Evolutionary conservation across 2,329 filamentous ascomycete species (phyloP), one percentile per base, ranked within the genome.

Genomic region (Cercospora beticola): DNA sequence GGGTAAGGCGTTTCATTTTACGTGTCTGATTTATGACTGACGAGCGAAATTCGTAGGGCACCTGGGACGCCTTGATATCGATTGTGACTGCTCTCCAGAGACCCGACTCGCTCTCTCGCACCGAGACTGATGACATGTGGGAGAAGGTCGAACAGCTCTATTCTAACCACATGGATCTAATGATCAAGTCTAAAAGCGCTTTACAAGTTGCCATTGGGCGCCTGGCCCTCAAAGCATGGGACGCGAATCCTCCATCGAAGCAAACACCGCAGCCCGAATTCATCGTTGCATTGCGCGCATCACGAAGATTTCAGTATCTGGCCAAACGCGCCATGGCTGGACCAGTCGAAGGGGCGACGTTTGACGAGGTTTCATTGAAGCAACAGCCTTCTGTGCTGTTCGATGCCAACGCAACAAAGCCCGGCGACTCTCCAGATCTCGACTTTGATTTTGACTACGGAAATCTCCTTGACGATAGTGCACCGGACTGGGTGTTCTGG

Each of bases 201-300:
- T 74, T 85, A 5, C 79, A 82, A 33, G 72, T 81, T 10, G 83
- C 83, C 0, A 74, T 84, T 4, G 78, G 79, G 1, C 79, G 79
- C 57, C 72, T 85, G 18, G 80, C 80, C 3, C 69, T 84, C 2
- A 82, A 81, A 65, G 81, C 83, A 1, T 86, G 83, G 82, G 78
- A 81, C 10, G 78, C 76, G 5, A 73, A 54, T 36, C 61, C 61
- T 33, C 61, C 61, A 23, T 28, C n/a, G 1, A 54, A 18, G 9
- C 21, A 46, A 14, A 12, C 5, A 12, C 61, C 61, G 10, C 28
- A n/a, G 4, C 61, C 61, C 16, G 61, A 63, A 3, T 54, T 63
- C 28, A 56, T 63, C 21, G 18, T 30, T 9, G 28, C 43, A n/a
- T 21, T 63, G 2, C 60, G 60, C n/a, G 23, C 23, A 23, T 63